Conservation (phyloP, 2,329 filamentous ascomycete species). For the Penicillium sp. region DNA sequence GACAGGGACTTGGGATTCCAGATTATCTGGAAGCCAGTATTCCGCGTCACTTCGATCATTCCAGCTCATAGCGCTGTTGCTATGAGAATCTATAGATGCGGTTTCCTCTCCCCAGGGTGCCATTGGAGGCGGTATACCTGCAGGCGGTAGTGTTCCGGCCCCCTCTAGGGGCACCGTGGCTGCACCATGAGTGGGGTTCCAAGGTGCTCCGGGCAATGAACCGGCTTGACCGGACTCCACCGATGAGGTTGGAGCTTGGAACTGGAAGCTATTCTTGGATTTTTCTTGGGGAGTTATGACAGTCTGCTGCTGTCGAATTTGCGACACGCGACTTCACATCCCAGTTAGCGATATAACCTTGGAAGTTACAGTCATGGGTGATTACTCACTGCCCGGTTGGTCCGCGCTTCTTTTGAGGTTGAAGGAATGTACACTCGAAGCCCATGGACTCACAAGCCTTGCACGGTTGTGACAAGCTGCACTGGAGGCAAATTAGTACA, state of each 20-base stretch:
- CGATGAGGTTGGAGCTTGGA: constrained; percentile 20
- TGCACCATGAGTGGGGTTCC: constrained; percentile 19
- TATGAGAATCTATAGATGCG: constrained; percentile 20
- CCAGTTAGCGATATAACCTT: constrained; percentile 1
- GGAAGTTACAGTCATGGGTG: background rate
- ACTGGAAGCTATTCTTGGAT: constrained; percentile 20
- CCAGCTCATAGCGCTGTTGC: constrained; percentile 23
- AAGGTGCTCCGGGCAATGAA: constrained; percentile 20
- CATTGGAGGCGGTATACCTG: constrained; percentile 17
- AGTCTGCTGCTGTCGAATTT: constrained; percentile 37
- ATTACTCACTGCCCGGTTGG: constrained; percentile 36
- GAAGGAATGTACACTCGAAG: constrained; percentile 42
- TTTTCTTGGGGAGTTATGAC: constrained; percentile 14
- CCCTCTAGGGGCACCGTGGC: constrained; percentile 21
- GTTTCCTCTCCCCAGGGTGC: constrained; percentile 23
- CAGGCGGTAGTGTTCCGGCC: constrained; percentile 14
- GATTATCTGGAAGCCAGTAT: constrained; percentile 35
- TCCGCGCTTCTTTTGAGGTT: constrained; percentile 43
- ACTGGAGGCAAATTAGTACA: constrained; percentile 22
- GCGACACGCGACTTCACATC: constrained; percentile 32
- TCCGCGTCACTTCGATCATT: constrained; percentile 30
- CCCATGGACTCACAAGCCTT: constrained; percentile 37
- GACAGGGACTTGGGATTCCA: constrained; percentile 32
- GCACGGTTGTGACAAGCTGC: constrained; percentile 40
- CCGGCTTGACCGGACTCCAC: constrained; percentile 17